These are phyloP conservation scores for Panaeolus papilionaceus DNA, from an alignment of 768 basidiomycete species.

Conservation along the genomic window DNA sequence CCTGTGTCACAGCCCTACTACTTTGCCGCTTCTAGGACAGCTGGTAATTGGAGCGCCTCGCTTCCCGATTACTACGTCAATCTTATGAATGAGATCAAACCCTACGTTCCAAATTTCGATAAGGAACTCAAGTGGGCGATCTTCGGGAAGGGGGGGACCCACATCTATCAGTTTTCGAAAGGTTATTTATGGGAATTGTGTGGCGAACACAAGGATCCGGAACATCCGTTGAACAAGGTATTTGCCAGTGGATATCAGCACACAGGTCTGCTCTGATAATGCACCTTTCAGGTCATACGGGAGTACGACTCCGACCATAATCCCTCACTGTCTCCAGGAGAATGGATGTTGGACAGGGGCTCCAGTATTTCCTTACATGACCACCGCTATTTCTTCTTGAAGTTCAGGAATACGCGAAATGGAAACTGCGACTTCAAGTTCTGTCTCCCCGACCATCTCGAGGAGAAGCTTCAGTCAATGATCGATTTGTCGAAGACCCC, in stretches of 20 bases:
- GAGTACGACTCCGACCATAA: not conserved
- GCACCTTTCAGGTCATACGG: not conserved
- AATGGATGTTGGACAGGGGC: not conserved
- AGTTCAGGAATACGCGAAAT: not conserved
- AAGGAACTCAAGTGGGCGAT: not conserved
- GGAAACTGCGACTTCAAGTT: not conserved
- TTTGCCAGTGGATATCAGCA: no score
- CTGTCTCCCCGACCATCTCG: not conserved
- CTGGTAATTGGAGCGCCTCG: not conserved
- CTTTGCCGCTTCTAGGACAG: not conserved
- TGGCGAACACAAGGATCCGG: not conserved
- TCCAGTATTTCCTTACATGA: not conserved
- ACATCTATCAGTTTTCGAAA: not conserved
- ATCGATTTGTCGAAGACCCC: not conserved
- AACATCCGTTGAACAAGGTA: not conserved
- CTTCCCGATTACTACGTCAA: not conserved
- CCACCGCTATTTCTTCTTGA: constrained; percentile 1
- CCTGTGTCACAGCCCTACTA: not conserved
- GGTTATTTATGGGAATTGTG: not conserved
- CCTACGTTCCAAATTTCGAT: not conserved
- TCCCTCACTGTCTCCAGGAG: not conserved
- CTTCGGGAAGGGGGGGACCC: not conserved
- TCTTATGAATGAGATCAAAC: not conserved
- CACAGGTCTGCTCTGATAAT: not conserved
- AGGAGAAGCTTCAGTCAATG: not conserved